Evolutionary conservation across 2,329 filamentous ascomycete species (phyloP), one percentile per base, ranked within the genome.

Genomic region (Epichloe gansuensis): DNA sequence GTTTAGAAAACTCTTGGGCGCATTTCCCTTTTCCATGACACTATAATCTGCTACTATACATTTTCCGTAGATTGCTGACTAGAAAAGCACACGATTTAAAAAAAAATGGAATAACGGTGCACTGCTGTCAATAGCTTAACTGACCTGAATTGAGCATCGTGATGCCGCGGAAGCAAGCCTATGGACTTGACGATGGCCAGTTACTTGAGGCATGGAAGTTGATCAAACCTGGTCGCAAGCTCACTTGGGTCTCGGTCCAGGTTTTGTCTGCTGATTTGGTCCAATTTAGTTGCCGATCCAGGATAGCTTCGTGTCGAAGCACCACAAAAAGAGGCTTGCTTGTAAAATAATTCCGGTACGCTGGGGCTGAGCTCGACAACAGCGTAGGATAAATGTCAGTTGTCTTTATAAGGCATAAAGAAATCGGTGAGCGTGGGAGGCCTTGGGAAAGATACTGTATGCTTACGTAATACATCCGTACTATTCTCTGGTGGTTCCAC

Each of bases 41-140:
- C 91, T 91, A 70, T 95, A 97, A 65, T 97, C 91, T 41, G 82
- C 81, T 49, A 91, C 79, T 58, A 98, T 83, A 66, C 93, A 98
- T 74, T 90, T 91, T 59, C 91, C 93, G 64, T 97, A 98, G 12
- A 80, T 75, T 3, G 88, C 77, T 50, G 88, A 86, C 91, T 97
- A 46, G 37, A 38, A 21, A 42, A 21, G 17, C 21, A 7, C 1
- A 28, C 23, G 4, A n/a, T 12, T 48, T 25, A 47, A 31, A 13
- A 31, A 13, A 25, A 6, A 31, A 15, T n/a, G 17, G 21, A 34
- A 17, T 34, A 8, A 48, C 21, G n/a, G 6, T 7, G 38, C 13
- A 4, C 25, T 47, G 17, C 21, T 34, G 0, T 21, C 5, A 17
- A 49, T 15, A 15, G 8, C 49, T 43, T 11, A 15, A 57, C 67